phyloP scores from a whole-genome alignment of 2,329 filamentous ascomycete species.

The Alternaria gansuensis region DNA sequence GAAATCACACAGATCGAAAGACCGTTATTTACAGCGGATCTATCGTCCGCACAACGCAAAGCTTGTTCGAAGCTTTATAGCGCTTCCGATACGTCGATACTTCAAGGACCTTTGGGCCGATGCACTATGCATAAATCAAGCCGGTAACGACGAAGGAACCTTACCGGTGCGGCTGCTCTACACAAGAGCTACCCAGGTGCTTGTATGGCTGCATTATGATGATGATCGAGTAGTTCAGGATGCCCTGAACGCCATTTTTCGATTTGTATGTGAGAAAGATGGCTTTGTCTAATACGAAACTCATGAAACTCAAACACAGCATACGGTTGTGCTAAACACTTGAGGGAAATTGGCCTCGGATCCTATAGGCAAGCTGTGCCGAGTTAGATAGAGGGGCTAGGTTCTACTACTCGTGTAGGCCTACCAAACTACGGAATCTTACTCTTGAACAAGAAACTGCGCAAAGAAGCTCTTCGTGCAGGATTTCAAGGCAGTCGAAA shows the following conservation, averaged over 20 bases:
- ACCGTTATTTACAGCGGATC: neutral
- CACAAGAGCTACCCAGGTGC: neutral
- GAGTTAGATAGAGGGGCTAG: neutral
- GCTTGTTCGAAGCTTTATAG: constrained; percentile 13
- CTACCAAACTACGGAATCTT: neutral
- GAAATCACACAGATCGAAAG: neutral
- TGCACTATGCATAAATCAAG: constrained; percentile 48
- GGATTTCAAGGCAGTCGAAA: neutral
- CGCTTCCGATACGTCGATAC: neutral
- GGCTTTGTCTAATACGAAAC: neutral
- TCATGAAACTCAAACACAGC: neutral
- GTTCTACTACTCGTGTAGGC: neutral
- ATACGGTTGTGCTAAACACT: no score
- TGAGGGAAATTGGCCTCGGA: no score
- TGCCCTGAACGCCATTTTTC: neutral
- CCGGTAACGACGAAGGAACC: constrained; percentile 38
- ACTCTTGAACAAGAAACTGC: neutral
- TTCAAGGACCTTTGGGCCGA: constrained; percentile 35
- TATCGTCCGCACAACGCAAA: neutral
- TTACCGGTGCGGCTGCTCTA: constrained; percentile 45
- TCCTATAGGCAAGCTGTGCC: no score
- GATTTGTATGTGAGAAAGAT: neutral
- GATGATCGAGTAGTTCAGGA: neutral
- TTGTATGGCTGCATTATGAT: constrained; percentile 8
- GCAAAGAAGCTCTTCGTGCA: neutral